Conservation (phyloP, 1,284 basidiomycete genomes). For the Paramarasmius palmivorus region DNA sequence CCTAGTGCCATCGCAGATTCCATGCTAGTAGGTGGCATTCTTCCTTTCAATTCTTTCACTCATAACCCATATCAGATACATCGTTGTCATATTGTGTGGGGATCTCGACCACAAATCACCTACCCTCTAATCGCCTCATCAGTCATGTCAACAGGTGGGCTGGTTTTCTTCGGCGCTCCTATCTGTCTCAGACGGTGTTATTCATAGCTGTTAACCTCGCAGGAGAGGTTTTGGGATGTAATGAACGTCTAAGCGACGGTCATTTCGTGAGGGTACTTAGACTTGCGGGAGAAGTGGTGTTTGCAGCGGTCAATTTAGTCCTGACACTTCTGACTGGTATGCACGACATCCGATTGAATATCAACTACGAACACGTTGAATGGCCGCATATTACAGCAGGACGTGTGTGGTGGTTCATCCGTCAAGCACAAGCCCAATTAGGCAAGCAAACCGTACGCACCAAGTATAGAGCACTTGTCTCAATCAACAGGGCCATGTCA, state of each 20-base stretch:
- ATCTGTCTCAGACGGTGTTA: not conserved
- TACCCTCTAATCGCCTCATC: not conserved
- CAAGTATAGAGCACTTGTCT: not conserved
- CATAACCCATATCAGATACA: too few species aligned
- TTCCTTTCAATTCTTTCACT: too few species aligned
- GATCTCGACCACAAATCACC: not conserved
- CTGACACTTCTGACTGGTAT: not conserved
- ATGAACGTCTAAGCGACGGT: too few species aligned
- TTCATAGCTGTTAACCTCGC: not conserved
- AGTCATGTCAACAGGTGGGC: not conserved
- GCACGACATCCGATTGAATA: too few species aligned
- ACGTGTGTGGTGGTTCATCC: constrained; percentile 1
- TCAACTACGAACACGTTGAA: not conserved
- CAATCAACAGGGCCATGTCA: not conserved
- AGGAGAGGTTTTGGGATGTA: too few species aligned
- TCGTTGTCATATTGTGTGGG: not conserved
- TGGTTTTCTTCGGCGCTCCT: not conserved
- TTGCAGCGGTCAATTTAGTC: not conserved
- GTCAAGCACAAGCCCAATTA: not conserved
- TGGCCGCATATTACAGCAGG: not conserved
- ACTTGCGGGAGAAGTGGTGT: too few species aligned
- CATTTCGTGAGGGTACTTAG: too few species aligned
- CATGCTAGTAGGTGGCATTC: too few species aligned
- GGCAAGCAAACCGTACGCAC: too few species aligned
- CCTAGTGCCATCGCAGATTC: too few species aligned